phyloP scores from a whole-genome alignment of 768 basidiomycete genomes.

The Suillus paluster region DNA sequence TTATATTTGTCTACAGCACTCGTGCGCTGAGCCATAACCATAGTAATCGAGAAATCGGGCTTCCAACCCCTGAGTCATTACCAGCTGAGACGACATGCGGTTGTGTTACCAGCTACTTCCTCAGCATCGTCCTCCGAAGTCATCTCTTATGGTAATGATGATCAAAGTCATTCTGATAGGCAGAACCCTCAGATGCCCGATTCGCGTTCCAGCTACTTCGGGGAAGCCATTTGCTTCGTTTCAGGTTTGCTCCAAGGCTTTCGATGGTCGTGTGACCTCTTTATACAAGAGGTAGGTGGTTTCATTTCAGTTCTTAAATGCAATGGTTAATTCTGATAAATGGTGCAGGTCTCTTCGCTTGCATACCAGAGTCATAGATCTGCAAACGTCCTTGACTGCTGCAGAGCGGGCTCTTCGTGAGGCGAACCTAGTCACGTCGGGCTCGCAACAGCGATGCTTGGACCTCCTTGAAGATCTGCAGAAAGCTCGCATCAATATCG shows the following conservation, averaged over 20 bases:
- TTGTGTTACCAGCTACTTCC: neutral
- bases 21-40: neutral
- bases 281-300: neutral
- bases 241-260: neutral
- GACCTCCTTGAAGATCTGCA: neutral
- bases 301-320: too few species aligned
- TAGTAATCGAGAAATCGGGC: neutral
- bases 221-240: neutral
- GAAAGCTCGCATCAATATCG: neutral
- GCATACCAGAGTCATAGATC: neutral
- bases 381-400: neutral
- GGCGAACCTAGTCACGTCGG: neutral
- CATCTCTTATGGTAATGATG: neutral
- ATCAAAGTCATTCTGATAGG: neutral
- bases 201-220: neutral
- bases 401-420: neutral
- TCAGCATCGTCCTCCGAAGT: neutral
- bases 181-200: neutral
- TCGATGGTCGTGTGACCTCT: neutral
- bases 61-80: conserved; percentile 10
- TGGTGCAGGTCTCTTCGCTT: neutral
- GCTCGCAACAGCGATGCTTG: neutral
- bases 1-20: neutral
- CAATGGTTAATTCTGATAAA: neutral
- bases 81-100: neutral